Base-by-base conservation (phyloP, 2,329 filamentous ascomycete genomes). In the Aspergillus sergii region DNA sequence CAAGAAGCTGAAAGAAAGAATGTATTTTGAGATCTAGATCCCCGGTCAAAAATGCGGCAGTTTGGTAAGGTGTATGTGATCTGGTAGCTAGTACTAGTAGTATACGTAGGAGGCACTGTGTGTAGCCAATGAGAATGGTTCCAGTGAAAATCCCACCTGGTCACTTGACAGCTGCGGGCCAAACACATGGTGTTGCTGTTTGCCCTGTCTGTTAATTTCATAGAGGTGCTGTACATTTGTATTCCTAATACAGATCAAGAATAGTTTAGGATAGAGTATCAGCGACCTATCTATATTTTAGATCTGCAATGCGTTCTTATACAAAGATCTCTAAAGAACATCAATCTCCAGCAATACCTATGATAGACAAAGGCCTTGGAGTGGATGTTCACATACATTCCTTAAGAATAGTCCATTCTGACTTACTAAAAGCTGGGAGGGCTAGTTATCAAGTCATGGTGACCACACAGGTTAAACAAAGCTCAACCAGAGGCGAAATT, bases 91-190 rank as follows among this genome's bases (percentile, higher is more conserved):
- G 45, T 46, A 46, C n/a, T 54, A 54, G 14, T 48, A 28, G 45
- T 43, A 56, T 64, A 68, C 63, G 19, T 58, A 57, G 55, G 45
- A 59, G 57, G 63, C 58, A 62, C 56, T 53, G 46, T 26, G 32
- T 46, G 11, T 30, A 61, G 56, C 73, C 72, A 76, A 76, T 76
- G n/a, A 71, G 14, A 53, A 30, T 19, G 54, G 61, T 69, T 71
- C 69, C 65, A 69, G 73, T 66, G 71, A 74, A 78, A 78, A 77
- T 72, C 69, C 71, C 70, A 66, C 71, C 66, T 73, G 76, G 76
- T 79, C 76, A 78, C 73, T 76, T 75, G 76, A 79, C 75, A 70
- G 57, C 46, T 45, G 41, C 54, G 41, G 48, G 59, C 68, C 65
- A 67, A 60, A 64, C 60, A 65, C 61, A 64, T 65, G 64, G 66